Evolutionary conservation across 306 rosid genomes (phyloP).

Genomic region (Prunus kanzakura): DNA sequence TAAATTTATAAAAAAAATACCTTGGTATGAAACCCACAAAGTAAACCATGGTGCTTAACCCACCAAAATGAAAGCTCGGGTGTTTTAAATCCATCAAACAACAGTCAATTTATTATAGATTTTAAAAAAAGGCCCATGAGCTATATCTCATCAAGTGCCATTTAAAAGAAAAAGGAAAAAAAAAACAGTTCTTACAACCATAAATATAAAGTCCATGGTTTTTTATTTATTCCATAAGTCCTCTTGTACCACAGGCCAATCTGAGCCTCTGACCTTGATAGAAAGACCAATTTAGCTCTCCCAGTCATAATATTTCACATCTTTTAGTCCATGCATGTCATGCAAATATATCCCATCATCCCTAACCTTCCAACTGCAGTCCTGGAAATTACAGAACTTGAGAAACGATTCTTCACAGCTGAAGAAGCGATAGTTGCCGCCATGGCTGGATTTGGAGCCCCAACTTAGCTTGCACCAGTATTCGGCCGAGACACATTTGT

Average conservation of each 20-base stretch:
- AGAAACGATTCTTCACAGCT: neutral
- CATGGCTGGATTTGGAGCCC: neutral
- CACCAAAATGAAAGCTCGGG: no score
- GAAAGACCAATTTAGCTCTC: neutral
- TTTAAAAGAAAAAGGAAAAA: neutral
- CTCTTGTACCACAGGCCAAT: neutral
- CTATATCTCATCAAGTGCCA: neutral
- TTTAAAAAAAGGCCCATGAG: neutral
- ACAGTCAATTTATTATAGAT: no score
- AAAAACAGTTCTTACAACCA: neutral
- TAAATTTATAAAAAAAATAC: no score
- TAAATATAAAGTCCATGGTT: neutral
- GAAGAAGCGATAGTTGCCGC: slow-evolving; percentile 1
- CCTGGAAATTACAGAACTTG: neutral
- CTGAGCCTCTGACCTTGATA: neutral
- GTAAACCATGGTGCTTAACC: no score
- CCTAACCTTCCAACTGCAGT: neutral
- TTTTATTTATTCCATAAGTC: neutral
- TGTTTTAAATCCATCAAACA: no score
- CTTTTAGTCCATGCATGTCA: neutral
- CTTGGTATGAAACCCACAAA: no score
- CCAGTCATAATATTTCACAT: slow-evolving; percentile 3
- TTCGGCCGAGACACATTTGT: neutral
- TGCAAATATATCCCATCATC: neutral
- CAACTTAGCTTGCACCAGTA: slow-evolving; percentile 5